Evolutionary conservation across 2,329 filamentous ascomycete species (phyloP), one percentile per base, ranked within the genome.

Genomic region (Ramularia endophylla): DNA sequence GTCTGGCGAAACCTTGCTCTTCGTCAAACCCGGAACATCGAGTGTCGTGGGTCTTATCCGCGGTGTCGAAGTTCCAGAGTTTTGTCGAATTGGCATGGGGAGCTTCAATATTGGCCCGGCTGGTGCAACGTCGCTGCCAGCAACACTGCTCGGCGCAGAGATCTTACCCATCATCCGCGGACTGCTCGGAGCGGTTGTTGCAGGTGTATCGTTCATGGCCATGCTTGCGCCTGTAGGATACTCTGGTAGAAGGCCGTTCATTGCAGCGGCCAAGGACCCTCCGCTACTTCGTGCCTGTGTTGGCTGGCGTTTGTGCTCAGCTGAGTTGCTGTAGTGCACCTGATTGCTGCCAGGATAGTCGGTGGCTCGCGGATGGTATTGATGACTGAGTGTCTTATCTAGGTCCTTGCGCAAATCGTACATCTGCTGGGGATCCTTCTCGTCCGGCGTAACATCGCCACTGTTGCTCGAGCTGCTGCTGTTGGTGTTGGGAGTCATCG

Each of bases 21-120:
- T 85, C 45, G 92, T 98, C 72, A 98, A 81, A 52, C 92, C 92
- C 43, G 92, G 92, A 46, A 98, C 95, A 64, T 95, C 94, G 57
- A 97, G 81, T 11, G 92, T 95, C 12, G 92, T 97, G 8, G 92
- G 88, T 65, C 94, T 87, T 36, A 87, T 76, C 50, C 85, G 76
- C 19, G 89, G 88, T 5, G 89, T 94, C 18, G 81, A 80, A 37
- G 73, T 75, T 44, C 83, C 83, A 8, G 87, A 92, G 56, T 83
- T 85, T 58, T 85, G 82, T 58, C 84, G 72, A 27, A 40, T 36
- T 4, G 46, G 46, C 46, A 81, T 64, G 1, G 83, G 80, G 36
- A 77, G 77, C 55, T 84, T 87, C 55, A 60, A 51, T 38, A 25
- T 49, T 43, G 52, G 32, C 50, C 52, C 43, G 44, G 47, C 57